Conservation (phyloP, 176 grass and related monocot genomes). For the Zea mays region Zm-B73-REFERENCE-NAM-5.0 NC_050104.1:140495001-140495500, state of each 20-base stretch:
- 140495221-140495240: constrained; percentile 50
- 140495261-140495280: constrained; percentile 42
- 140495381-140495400: constrained; percentile 19
- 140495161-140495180: constrained; percentile 37
- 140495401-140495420: constrained; percentile 28
- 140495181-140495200: constrained; percentile 25
- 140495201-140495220: constrained; percentile 35
- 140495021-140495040: constrained; percentile 25
- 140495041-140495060: constrained; percentile 22
- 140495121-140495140: constrained; percentile 8
- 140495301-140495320: constrained; percentile 32
- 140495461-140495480: constrained; percentile 30
- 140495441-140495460: constrained; percentile 34
- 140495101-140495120: constrained; percentile 38
- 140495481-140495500: constrained; percentile 1
- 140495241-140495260: constrained; percentile 51
- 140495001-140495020: no score
- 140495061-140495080: constrained; percentile 19
- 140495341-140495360: constrained; percentile 36
- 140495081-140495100: no score
- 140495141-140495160: constrained; percentile 23
- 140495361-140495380: neutral
- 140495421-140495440: constrained; percentile 24
- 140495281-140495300: constrained; percentile 47
- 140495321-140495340: constrained; percentile 44